Evolutionary conservation across 768 basidiomycete genomes (phyloP), one percentile per base, ranked within the genome.

Genomic region (Megacollybia marginata): DNA sequence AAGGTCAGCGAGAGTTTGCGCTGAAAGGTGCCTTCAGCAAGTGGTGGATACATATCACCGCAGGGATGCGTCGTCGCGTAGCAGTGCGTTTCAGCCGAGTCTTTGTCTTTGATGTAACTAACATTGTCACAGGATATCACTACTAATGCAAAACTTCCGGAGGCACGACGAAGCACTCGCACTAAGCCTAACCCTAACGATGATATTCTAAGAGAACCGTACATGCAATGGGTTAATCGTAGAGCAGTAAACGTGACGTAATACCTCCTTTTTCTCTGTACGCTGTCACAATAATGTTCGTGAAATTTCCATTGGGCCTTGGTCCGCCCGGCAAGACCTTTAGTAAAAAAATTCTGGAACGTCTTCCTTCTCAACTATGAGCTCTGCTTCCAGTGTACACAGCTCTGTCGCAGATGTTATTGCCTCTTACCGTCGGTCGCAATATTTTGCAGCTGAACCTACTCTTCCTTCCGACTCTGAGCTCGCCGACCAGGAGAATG

Each of bases 151-250:
- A 86, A 80, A 56, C 70, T 85, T 49, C 84, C 88, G 2, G 88
- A 90, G 65, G 87, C 87, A 5, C 78, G 90, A 44, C 84, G 89
- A 36, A 91, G 87, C 62, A 75, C 82, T 18, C 82, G 88, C 42
- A 79, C 77, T 5, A 85, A 84, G 59, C 73, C 75, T 42, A 68
- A 71, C 28, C 66, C 71, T 32, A 79, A 75, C 35, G 70, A 80
- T 48, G 85, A 88, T 60, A 71, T 88, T 52, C 69, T 74, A 32
- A 79, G 88, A 59, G 88, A 91, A 61, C 83, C 88, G 19, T 92
- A 92, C 62, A 90, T 92, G 88, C 69, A 74, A 66, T 92, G 91
- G 90, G 80, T 81, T 52, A 92, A 92, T 61, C 85, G 85, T 57
- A 76, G 82, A 62, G 87, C 88, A 43, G 70, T 75, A 42, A 71